Percentiles rank a stretch among this genome's conserved stretches.
Evolutionary conservation across 2,329 filamentous ascomycete genomes (phyloP).

Genomic region (Penicillium thymicola): DNA sequence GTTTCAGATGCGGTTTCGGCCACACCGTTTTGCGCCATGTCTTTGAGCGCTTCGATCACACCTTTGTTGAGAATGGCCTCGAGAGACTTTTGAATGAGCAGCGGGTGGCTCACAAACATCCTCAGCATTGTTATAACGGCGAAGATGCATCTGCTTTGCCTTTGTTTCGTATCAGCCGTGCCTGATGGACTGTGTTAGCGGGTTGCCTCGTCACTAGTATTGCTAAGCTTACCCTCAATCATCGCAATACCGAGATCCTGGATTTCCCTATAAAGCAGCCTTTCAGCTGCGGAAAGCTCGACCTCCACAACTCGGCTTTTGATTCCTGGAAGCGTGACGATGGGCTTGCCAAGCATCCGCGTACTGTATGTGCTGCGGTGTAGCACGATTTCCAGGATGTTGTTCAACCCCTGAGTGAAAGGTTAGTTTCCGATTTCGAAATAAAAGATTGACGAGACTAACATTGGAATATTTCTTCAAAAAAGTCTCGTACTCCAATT

Average conservation of each 20-base stretch:
- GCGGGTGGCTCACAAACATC: constrained; percentile 50
- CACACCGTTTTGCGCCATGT: constrained; percentile 26
- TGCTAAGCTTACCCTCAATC: constrained; percentile 20
- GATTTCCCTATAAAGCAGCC: background rate
- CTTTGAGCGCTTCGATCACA: constrained; percentile 44
- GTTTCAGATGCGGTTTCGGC: background rate
- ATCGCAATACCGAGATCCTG: background rate
- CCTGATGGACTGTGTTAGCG: constrained; percentile 30
- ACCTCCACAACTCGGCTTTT: background rate
- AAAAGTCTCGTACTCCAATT: constrained; percentile 25
- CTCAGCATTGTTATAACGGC: constrained; percentile 51
- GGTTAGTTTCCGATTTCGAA: background rate
- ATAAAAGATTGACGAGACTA: background rate
- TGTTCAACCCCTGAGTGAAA: background rate
- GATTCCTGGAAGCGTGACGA: background rate
- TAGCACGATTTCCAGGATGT: background rate
- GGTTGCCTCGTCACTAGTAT: too few species aligned
- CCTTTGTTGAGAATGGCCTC: constrained; percentile 42
- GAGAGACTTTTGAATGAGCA: constrained; percentile 48
- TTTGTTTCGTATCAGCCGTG: background rate
- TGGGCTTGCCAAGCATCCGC: background rate
- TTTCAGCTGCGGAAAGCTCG: background rate
- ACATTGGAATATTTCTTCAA: constrained; percentile 26
- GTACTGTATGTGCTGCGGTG: background rate
- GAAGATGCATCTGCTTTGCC: constrained; percentile 41